Conservation (phyloP, 148 eudicot genomes). For the Pouteria glomerata region DNA sequence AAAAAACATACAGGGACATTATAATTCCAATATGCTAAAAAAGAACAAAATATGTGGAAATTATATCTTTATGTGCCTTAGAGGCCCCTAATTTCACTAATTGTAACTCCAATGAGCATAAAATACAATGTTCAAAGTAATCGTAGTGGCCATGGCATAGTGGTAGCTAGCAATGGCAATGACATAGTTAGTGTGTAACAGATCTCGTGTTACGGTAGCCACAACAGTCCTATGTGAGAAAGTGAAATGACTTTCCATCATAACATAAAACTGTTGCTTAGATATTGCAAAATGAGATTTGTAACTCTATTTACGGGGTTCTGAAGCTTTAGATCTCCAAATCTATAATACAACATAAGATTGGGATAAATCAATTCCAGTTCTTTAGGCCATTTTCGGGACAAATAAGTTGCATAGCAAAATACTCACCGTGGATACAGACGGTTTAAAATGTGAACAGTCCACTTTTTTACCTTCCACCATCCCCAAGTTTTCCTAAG, state of each 20-base stretch:
- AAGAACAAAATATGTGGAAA: too few relatives aligned
- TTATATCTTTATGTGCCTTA: too few relatives aligned
- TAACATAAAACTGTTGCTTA: constrained; percentile 75
- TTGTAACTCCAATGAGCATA: too few relatives aligned
- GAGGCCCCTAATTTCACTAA: too few relatives aligned
- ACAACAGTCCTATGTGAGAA: neutral
- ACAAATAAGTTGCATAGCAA: neutral
- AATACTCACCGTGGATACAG: constrained; percentile 72
- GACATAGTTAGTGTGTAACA: too few relatives aligned
- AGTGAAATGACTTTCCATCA: neutral
- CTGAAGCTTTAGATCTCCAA: constrained; percentile 90
- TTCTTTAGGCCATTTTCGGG: neutral
- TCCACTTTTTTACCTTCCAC: constrained; percentile 99
- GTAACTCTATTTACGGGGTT: constrained; percentile 92
- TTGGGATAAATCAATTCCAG: neutral
- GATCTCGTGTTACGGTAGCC: too few relatives aligned
- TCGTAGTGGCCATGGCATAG: too few relatives aligned
- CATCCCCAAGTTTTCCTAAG: constrained; percentile 97
- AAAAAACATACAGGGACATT: too few relatives aligned
- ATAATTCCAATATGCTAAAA: too few relatives aligned
- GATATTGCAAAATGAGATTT: constrained; percentile 88
- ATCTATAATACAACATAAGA: constrained; percentile 34
- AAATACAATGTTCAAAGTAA: too few relatives aligned
- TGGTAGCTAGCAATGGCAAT: too few relatives aligned
- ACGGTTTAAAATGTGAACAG: constrained; percentile 93